Conservation (phyloP, 2,329 filamentous ascomycete genomes). For the Rhynchosporium secalis region DNA sequence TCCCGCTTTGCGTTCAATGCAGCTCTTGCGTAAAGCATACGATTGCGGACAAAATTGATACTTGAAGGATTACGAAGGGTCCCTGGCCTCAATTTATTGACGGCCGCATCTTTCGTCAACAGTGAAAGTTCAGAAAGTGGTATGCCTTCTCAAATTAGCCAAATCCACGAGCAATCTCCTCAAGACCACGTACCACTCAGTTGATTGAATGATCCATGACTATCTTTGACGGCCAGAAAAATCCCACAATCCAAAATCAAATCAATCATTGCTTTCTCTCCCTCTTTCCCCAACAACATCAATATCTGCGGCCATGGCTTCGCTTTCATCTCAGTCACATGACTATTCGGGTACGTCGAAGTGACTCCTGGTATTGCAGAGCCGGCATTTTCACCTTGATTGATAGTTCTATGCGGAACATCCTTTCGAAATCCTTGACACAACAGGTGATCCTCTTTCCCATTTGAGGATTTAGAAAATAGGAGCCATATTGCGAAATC, state of each 20-base stretch:
- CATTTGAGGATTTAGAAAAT: conserved; percentile 59
- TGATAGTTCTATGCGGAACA: conserved; percentile 26
- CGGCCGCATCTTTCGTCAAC: conserved; percentile 16
- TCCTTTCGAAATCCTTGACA: conserved; percentile 76
- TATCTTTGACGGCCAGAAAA: conserved; percentile 63
- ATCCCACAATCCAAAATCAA: conserved; percentile 76
- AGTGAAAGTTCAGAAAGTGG: conserved; percentile 31
- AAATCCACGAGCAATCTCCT: background rate
- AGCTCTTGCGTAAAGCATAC: conserved; percentile 83
- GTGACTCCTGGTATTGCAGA: conserved; percentile 65
- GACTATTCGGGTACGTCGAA: conserved; percentile 64
- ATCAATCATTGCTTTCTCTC: conserved; percentile 75
- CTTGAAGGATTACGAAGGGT: conserved; percentile 48
- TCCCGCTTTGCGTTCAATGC: conserved; percentile 66
- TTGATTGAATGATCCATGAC: conserved; percentile 70
- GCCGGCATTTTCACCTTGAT: conserved; percentile 35
- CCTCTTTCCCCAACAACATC: conserved; percentile 69
- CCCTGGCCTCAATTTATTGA: background rate
- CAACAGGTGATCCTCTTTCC: conserved; percentile 70
- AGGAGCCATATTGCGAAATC: conserved; percentile 77
- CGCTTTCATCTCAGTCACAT: conserved; percentile 67
- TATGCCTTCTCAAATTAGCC: background rate
- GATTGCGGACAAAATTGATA: conserved; percentile 75
- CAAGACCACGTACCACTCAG: conserved; percentile 62
- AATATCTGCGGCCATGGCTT: conserved; percentile 76